Conservation (phyloP, 1,284 basidiomycete genomes). For the Neotropicomus parvogracilis region DNA sequence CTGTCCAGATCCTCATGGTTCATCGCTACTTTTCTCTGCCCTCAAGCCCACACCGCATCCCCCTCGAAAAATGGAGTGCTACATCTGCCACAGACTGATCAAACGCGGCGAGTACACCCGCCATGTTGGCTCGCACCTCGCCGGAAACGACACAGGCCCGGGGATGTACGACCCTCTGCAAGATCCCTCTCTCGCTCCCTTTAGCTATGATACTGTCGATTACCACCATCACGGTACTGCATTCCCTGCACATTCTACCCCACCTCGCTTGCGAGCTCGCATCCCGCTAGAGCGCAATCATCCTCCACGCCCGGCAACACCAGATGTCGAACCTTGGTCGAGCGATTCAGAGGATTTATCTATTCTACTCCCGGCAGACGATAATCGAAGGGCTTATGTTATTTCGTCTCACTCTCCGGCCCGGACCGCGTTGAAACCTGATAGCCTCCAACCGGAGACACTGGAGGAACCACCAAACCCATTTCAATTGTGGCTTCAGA, state of each 20-base stretch:
- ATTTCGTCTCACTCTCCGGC: background rate
- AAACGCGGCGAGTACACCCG: slow-evolving; percentile 10
- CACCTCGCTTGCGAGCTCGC: background rate
- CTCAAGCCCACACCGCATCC: background rate
- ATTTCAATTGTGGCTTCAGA: slow-evolving; percentile 19
- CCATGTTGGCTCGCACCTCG: slow-evolving; percentile 16
- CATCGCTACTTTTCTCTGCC: too few species aligned
- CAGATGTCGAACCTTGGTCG: slow-evolving; percentile 1
- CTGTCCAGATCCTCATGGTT: too few species aligned
- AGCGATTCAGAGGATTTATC: background rate
- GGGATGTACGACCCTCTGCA: background rate
- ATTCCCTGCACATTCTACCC: slow-evolving; percentile 1
- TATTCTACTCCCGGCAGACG: background rate
- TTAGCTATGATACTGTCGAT: slow-evolving; percentile 1
- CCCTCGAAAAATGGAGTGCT: slow-evolving; percentile 13
- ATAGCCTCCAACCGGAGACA: background rate
- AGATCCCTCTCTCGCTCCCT: background rate
- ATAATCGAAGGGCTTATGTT: background rate
- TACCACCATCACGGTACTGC: slow-evolving; percentile 1
- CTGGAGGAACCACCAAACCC: slow-evolving; percentile 1
- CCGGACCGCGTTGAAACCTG: background rate
- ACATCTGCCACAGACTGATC: slow-evolving; percentile 13
- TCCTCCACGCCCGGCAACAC: background rate
- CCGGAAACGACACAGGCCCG: background rate
- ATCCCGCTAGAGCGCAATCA: background rate